Evolutionary conservation across 2,329 filamentous ascomycete species (phyloP), one percentile per base, ranked within the genome.

Genomic region (Cadophora sp.): DNA sequence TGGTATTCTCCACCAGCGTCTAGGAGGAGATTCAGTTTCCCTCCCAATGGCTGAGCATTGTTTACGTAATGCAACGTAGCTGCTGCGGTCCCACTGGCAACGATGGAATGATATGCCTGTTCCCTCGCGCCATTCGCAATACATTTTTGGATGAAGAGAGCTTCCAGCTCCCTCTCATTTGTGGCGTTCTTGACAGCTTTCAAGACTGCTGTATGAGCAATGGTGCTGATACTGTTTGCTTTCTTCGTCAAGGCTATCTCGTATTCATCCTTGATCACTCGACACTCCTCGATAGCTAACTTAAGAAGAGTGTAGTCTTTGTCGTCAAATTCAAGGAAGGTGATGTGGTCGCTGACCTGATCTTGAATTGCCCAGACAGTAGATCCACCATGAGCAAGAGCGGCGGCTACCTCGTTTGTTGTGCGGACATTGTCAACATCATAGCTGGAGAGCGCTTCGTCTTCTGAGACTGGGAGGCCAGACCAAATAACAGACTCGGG

Each of bases 401-500:
- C 85, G n/a, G 88, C 82, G 78, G 96, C 94, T 73, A 97, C 83
- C 55, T 96, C 91, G 63, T 87, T 88, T 11, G 89, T 91, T 70
- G 89, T 89, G 67, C 87, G 86, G 71, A 95, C 93, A 43, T 88
- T 83, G 78, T 98, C 95, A 71, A 97, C 88, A 73, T 97, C 93
- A 81, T 93, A 98, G 71, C 87, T 86, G 59, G 87, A 81, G 69
- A 91, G 82, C 7, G 95, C 95, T 76, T 97, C 91, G 51, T 91
- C 86, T 40, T 86, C 81, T 43, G 89, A 92, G 69, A 97, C 83
- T 0, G 95, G 96, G 19, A 98, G 86, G 14, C 96, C 96, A 31
- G 91, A 92, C 95, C 95, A 99, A 77, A 98, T 93, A 68, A 98
- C 94, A 65, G 89, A 90, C 53, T 96, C 92, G n/a, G 93, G 87